phyloP scores from a whole-genome alignment of 1,284 basidiomycete species.

The Irpex lacteus region DNA sequence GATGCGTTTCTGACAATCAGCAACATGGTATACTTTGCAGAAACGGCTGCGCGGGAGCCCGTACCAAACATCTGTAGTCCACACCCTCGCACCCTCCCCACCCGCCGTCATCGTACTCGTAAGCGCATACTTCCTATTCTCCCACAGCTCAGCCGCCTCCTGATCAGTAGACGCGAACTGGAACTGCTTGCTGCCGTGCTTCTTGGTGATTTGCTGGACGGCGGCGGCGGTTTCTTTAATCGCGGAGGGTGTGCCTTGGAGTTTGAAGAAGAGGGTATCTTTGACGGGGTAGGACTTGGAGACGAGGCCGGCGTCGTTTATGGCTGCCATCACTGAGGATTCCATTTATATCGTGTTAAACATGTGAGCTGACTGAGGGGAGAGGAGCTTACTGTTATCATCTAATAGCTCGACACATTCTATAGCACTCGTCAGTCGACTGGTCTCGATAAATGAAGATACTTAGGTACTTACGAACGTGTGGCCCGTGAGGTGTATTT shows the following conservation, averaged over 20 bases:
- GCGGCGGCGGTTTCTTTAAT: constrained; percentile 62
- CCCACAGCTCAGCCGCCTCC: constrained; percentile 84
- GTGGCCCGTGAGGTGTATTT: constrained; percentile 57
- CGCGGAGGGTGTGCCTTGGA: constrained; percentile 69
- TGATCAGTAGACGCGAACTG: constrained; percentile 75
- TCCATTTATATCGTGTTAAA: no score
- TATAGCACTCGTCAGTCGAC: constrained; percentile 23
- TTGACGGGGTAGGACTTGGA: constrained; percentile 63
- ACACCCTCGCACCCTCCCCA: constrained; percentile 63
- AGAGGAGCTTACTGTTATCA: constrained; percentile 48
- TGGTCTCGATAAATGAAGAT: neutral
- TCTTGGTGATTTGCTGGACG: constrained; percentile 60
- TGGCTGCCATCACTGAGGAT: constrained; percentile 76
- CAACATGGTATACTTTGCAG: neutral
- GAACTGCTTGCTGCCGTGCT: constrained; percentile 69
- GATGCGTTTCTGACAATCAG: neutral
- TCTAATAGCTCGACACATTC: constrained; percentile 86
- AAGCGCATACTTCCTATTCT: constrained; percentile 83
- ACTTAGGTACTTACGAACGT: constrained; percentile 45
- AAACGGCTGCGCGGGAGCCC: constrained; percentile 14
- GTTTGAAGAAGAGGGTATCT: constrained; percentile 89
- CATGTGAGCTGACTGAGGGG: no score
- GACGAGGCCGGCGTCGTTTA: constrained; percentile 64
- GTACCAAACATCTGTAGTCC: constrained; percentile 89
- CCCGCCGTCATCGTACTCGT: constrained; percentile 66